Base-by-base conservation (phyloP, 176 grass and related monocot species). In the Aegilops bicornis region DNA sequence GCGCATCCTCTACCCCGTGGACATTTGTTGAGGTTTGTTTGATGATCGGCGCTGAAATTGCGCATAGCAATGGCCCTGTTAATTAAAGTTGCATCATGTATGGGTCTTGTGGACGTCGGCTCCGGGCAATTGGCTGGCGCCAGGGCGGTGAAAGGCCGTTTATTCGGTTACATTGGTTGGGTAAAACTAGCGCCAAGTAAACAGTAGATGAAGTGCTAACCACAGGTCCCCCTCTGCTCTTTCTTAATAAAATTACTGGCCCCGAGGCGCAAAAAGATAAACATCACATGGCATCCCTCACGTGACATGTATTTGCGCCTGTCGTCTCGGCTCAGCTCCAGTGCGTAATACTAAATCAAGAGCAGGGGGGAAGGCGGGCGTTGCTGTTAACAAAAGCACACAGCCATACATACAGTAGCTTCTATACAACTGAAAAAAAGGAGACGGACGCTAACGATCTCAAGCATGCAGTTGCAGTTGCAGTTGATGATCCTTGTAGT, bases 141-240 rank as follows among this genome's bases (percentile, higher is more conserved):
- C 66, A 76, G 72, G 72, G 8, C 88, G 84, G 89, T 87, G 74
- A 79, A 67, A 78, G 79, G 84, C 42, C 80, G 89, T 87, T 91
- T 87, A 25, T 87, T 91, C 85, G 58, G 85, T 91, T 87, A 87
- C 83, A 64, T 82, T 82, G 78, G 62, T 73, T 24, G 2, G 7
- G 78, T 86, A 60, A 69, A 82, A 82, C 14, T 4, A 22, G 6
- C n/a, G 8, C 61, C 12, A 30, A 33, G 61, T 62, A 68, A 83
- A 64, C 36, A 75, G 10, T 22, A 30, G 37, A 36, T 65, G 17
- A 11, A 30, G 76, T 48, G 45, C 64, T 84, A 73, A 72, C 73
- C 75, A 47, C 65, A 15, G 15, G 36, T 24, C 14, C 2, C 12
- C 54, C 25, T 42, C 5, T 31, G 47, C 1, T 19, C 5, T 40